Conservation (phyloP, 1,139 yeast species). For the Candida gigantensis region DNA sequence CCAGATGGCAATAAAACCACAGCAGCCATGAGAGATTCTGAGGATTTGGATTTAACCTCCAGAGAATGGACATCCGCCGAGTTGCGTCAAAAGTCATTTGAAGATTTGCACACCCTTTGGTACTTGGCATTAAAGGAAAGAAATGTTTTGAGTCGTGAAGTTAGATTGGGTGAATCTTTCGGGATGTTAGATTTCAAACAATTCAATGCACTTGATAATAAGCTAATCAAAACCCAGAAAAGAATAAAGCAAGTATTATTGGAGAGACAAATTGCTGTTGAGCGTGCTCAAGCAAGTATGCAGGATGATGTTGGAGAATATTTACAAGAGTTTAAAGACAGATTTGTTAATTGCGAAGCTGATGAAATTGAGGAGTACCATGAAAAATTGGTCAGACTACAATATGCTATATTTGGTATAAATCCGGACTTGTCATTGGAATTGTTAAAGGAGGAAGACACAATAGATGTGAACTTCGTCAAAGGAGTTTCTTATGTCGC, state of each 20-base stretch:
- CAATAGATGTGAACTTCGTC: constrained; percentile 55
- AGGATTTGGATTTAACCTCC: constrained; percentile 57
- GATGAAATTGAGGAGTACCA: constrained; percentile 61
- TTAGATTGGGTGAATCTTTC: constrained; percentile 42
- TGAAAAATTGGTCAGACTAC: constrained; percentile 74
- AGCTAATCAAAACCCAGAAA: constrained; percentile 42
- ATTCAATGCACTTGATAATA: constrained; percentile 35
- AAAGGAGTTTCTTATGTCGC: constrained; percentile 71
- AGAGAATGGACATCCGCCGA: constrained; percentile 89
- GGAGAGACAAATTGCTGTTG: constrained; percentile 78
- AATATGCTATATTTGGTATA: constrained; percentile 79
- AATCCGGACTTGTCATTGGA: constrained; percentile 50
- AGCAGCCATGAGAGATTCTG: constrained; percentile 55
- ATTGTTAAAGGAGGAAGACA: constrained; percentile 39
- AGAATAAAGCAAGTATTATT: constrained; percentile 83
- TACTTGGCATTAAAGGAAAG: constrained; percentile 81
- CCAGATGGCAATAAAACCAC: constrained; percentile 49
- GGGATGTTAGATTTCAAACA: constrained; percentile 27
- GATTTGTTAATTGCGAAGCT: constrained; percentile 59
- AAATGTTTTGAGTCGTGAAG: constrained; percentile 77
- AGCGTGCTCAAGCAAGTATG: constrained; percentile 56
- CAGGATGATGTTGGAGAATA: constrained; percentile 45
- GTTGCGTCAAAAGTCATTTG: constrained; percentile 86
- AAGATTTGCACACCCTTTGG: constrained; percentile 91
- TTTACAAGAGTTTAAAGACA: constrained; percentile 55